Evolutionary conservation across 768 basidiomycete species (phyloP).

Genomic region (Trametes sanguinea): DNA sequence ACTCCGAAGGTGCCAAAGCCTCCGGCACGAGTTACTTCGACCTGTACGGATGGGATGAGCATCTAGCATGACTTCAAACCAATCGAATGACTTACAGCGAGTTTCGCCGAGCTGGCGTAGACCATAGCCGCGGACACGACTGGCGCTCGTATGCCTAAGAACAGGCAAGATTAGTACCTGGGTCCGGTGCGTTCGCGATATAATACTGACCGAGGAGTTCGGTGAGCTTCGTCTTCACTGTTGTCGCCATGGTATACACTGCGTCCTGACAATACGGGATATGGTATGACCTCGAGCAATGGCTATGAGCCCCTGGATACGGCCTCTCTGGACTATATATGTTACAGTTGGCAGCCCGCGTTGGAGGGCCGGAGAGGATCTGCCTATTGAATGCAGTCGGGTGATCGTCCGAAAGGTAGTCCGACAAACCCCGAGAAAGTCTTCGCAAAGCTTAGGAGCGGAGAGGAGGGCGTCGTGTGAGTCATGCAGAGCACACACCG

Average conservation of each 20-base stretch:
- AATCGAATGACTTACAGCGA: slow-evolving; percentile 21
- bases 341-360: too few relatives aligned
- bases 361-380: neutral
- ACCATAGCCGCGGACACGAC: slow-evolving; percentile 72
- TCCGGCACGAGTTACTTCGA: slow-evolving; percentile 65
- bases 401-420: neutral
- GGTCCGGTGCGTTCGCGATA: neutral
- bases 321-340: too few relatives aligned
- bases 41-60: slow-evolving; percentile 24
- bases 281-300: too few relatives aligned
- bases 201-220: slow-evolving; percentile 47
- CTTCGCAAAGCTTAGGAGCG: too few relatives aligned
- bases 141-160: slow-evolving; percentile 55
- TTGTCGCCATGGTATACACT: neutral
- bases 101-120: slow-evolving; percentile 59
- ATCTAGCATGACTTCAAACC: neutral
- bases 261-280: too few relatives aligned
- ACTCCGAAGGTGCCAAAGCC: slow-evolving; percentile 75
- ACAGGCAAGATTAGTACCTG: neutral
- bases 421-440: neutral
- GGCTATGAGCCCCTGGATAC: too few relatives aligned
- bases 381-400: neutral
- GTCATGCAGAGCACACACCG: too few relatives aligned
- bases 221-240: slow-evolving; percentile 49
- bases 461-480: too few relatives aligned